Evolutionary conservation across 257 asterid species (phyloP).

Genomic region (Solanum rostratum): DNA sequence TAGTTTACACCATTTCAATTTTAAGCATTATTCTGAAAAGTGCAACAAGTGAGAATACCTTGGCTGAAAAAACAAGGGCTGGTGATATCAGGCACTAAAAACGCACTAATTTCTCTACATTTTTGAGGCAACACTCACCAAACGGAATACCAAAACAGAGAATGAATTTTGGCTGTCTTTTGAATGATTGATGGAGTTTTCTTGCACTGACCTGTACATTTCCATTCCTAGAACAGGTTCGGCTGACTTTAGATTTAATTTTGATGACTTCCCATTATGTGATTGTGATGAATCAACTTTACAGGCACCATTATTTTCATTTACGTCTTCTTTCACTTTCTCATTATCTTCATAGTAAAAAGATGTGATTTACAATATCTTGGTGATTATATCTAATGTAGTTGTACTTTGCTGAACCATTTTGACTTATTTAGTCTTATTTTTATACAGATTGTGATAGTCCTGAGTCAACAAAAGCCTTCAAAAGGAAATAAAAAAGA

Average conservation of each 20-base stretch:
- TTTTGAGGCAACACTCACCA: slow-evolving; percentile 36
- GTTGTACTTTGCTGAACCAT: too few species aligned
- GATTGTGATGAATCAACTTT: slow-evolving; percentile 36
- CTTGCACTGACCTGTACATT: slow-evolving; percentile 26
- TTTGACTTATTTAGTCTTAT: too few species aligned
- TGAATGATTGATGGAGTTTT: slow-evolving; percentile 22
- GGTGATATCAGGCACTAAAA: not conserved
- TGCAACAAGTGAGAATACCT: not conserved
- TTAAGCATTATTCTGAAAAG: not conserved
- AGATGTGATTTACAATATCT: too few species aligned
- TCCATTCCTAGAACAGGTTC: slow-evolving; percentile 20
- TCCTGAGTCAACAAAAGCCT: too few species aligned
- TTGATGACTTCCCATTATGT: slow-evolving; percentile 29
- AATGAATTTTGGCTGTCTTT: slow-evolving; percentile 70
- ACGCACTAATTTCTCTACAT: not conserved
- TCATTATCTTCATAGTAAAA: too few species aligned
- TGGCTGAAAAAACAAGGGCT: not conserved
- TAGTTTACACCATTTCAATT: not conserved
- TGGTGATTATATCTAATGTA: too few species aligned
- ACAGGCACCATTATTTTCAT: too few species aligned
- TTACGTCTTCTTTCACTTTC: too few species aligned
- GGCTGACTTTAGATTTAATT: slow-evolving; percentile 18
- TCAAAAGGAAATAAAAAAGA: too few species aligned
- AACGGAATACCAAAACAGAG: slow-evolving; percentile 93
- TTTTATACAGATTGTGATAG: too few species aligned